Evolutionary conservation across 2,329 filamentous ascomycete genomes (phyloP).

Genomic region (Grosmannia penicillata): DNA sequence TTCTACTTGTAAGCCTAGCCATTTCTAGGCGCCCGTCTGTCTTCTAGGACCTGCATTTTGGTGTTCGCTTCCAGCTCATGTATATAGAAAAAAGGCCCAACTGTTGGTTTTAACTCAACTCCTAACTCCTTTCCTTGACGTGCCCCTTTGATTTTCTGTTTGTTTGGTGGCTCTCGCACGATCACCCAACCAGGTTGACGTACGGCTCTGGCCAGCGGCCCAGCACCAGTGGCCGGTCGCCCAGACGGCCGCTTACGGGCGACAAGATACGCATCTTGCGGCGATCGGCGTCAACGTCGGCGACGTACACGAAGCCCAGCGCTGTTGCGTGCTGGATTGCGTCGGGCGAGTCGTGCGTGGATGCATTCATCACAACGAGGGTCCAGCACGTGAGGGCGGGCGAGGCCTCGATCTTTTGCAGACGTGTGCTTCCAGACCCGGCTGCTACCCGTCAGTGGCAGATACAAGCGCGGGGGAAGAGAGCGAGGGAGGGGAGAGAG

Average conservation of each 20-base stretch:
- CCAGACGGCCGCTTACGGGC: conserved; percentile 69
- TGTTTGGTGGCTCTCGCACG: no score
- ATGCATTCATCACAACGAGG: conserved; percentile 71
- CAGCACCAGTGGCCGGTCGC: conserved; percentile 67
- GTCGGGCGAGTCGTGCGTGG: conserved; percentile 51
- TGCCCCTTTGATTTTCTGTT: conserved; percentile 1
- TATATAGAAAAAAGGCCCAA: not conserved
- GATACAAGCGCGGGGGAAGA: conserved; percentile 16
- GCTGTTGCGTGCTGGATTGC: conserved; percentile 68
- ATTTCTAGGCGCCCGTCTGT: not conserved
- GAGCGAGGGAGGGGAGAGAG: conserved; percentile 4
- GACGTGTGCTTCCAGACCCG: conserved; percentile 14
- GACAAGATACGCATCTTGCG: conserved; percentile 68
- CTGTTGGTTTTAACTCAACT: not conserved
- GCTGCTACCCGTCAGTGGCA: not conserved
- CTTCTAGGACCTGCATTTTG: not conserved
- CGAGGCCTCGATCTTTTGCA: conserved; percentile 51
- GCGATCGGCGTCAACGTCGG: conserved; percentile 77
- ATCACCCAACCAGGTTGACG: conserved; percentile 57
- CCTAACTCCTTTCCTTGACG: not conserved
- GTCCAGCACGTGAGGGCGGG: conserved; percentile 64
- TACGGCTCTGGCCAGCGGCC: conserved; percentile 78
- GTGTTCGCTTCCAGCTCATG: not conserved
- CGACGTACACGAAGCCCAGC: conserved; percentile 86
- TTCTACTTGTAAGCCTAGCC: not conserved